Evolutionary conservation across 805 yeast genomes (phyloP).

Genomic region (Vanderwaltozyma tropicalis): DNA sequence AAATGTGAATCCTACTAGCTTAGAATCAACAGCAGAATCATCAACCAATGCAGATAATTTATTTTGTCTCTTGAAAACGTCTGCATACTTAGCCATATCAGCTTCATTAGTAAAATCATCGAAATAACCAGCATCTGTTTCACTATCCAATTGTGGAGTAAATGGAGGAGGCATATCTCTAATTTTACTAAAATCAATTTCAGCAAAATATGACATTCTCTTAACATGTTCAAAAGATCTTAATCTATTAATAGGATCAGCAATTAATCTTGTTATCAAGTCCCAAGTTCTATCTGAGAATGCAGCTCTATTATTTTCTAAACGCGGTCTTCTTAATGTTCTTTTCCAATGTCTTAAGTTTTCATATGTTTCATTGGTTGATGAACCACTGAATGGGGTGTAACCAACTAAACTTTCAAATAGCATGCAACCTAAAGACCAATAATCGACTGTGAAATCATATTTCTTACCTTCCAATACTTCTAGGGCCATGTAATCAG

Average conservation of each 20-base stretch:
- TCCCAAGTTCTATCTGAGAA: constrained; percentile 97
- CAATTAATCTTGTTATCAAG: constrained; percentile 65
- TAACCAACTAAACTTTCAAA: constrained; percentile 94
- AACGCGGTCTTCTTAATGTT: constrained; percentile 78
- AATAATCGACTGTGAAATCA: constrained; percentile 94
- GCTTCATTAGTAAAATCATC: constrained; percentile 95
- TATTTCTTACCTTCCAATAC: constrained; percentile 89
- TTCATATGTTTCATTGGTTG: constrained; percentile 89
- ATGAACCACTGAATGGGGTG: constrained; percentile 92
- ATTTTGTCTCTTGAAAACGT: constrained; percentile 90
- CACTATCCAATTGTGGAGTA: constrained; percentile 92
- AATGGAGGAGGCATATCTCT: constrained; percentile 80
- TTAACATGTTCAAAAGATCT: constrained; percentile 74
- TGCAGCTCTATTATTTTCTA: constrained; percentile 82
- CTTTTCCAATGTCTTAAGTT: constrained; percentile 90
- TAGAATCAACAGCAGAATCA: constrained; percentile 48
- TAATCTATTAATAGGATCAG: constrained; percentile 66
- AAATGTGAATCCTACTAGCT: constrained; percentile 92
- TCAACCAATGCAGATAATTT: constrained; percentile 58
- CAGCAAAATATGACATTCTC: constrained; percentile 71
- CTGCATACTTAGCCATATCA: constrained; percentile 95
- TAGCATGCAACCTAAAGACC: constrained; percentile 97
- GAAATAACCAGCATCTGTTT: constrained; percentile 96
- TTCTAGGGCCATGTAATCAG: constrained; percentile 98
- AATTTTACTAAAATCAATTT: constrained; percentile 66